A percentile compares a stretch with the other conserved stretches of the same genome.
Evolutionary conservation across 116 monocot species (phyloP).

Genomic region (Posidonia oceanica): DNA sequence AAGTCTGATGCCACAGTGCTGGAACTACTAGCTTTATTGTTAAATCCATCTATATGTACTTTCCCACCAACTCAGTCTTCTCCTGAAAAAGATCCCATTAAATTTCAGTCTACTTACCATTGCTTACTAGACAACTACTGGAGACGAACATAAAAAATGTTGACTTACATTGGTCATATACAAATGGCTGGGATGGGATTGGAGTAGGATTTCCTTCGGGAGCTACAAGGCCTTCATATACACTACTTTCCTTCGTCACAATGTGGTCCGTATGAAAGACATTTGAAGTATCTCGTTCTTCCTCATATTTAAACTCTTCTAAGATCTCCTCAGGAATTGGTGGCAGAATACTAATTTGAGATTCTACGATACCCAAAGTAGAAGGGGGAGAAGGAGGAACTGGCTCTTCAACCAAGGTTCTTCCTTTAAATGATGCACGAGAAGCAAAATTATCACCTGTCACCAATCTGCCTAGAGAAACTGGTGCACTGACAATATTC

Average conservation of each 20-base stretch:
- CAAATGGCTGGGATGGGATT: background rate
- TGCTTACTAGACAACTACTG: background rate
- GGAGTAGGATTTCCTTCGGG: background rate
- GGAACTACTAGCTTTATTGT: background rate
- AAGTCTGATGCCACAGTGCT: background rate
- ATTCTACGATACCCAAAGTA: slow-evolving; percentile 10
- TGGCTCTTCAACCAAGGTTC: background rate
- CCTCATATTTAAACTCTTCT: slow-evolving; percentile 22
- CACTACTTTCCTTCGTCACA: background rate
- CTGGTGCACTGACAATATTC: background rate
- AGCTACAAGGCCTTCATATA: background rate
- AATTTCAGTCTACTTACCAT: background rate
- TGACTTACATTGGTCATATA: background rate
- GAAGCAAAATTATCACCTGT: background rate
- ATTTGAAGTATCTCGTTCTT: slow-evolving; percentile 11
- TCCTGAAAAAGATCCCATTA: background rate
- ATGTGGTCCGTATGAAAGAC: background rate
- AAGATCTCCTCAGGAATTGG: slow-evolving; percentile 26
- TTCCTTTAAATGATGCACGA: background rate
- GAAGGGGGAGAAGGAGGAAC: slow-evolving; percentile 13
- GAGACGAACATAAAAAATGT: background rate
- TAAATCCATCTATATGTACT: background rate
- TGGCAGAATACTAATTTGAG: slow-evolving; percentile 19
- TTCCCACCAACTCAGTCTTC: background rate
- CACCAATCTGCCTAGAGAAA: background rate